Percentiles rank a stretch among this genome's conserved stretches.
These are phyloP conservation scores for Cryptosporidium baileyi DNA, from an alignment of 169 alveolate species.

Conservation along the genomic window DNA sequence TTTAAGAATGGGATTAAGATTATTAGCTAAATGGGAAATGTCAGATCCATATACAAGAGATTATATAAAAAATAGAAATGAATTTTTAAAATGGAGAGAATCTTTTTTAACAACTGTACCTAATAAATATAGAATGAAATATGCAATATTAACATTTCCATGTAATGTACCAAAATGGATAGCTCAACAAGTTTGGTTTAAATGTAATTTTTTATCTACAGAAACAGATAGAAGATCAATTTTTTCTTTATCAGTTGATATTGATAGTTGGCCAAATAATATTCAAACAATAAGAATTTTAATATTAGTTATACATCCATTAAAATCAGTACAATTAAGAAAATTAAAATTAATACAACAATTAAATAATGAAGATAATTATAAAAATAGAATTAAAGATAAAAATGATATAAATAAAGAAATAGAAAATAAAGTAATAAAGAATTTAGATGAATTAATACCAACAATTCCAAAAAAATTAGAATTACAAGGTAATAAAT, in stretches of 20 bases:
- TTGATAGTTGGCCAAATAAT: constrained; percentile 65
- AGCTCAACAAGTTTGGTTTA: constrained; percentile 68
- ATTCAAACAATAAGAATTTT: constrained; percentile 38
- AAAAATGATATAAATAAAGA: not conserved
- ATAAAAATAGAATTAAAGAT: not conserved
- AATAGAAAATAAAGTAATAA: not conserved
- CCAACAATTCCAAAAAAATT: constrained; percentile 8
- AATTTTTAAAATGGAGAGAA: constrained; percentile 65
- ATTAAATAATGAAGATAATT: not conserved
- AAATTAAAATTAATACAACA: constrained; percentile 38
- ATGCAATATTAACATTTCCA: constrained; percentile 67
- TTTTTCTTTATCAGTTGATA: constrained; percentile 54
- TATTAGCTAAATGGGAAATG: constrained; percentile 63
- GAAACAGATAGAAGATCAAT: constrained; percentile 59
- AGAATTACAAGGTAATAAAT: not conserved
- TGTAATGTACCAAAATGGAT: constrained; percentile 60
- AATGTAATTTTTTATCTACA: constrained; percentile 42
- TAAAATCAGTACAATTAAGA: constrained; percentile 30
- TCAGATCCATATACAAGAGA: constrained; percentile 65
- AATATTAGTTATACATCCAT: constrained; percentile 45
- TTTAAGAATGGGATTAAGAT: constrained; percentile 48
- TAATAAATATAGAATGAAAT: constrained; percentile 32
- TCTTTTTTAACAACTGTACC: constrained; percentile 62
- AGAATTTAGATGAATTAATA: not conserved
- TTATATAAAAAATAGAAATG: constrained; percentile 30